A percentile compares a stretch with the other conserved stretches of the same genome.
phyloP scores from a whole-genome alignment of 2,329 filamentous ascomycete genomes.

The Phaeosphaeriaceae sp. region DNA sequence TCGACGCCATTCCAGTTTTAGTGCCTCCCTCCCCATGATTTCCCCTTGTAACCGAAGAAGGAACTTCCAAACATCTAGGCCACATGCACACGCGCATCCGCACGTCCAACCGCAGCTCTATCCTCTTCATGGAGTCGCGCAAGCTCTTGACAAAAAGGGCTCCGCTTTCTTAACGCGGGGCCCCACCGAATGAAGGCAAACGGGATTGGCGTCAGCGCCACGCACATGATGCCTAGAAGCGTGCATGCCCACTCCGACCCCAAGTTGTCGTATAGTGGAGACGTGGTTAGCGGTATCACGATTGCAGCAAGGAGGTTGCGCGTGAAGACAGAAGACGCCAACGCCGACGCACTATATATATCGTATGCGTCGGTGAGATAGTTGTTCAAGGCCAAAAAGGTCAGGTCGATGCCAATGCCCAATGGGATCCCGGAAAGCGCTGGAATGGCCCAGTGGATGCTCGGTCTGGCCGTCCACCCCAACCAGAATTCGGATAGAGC shows the following conservation, averaged over 20 bases:
- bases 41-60: too few species aligned
- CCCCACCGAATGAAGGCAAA: conserved; percentile 1
- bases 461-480: not conserved
- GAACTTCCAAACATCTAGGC: not conserved
- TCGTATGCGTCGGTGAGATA: conserved; percentile 2
- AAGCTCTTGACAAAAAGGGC: conserved; percentile 1
- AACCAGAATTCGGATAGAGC: not conserved
- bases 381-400: conserved; percentile 1
- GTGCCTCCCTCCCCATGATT: not conserved
- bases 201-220: not conserved
- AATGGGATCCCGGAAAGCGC: not conserved
- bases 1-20: not conserved
- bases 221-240: not conserved
- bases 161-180: not conserved
- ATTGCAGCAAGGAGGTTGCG: conserved; percentile 1
- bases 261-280: not conserved
- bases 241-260: conserved; percentile 1
- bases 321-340: not conserved
- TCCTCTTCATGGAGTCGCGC: not conserved
- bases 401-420: conserved; percentile 1
- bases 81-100: not conserved
- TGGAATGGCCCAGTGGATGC: conserved; percentile 1
- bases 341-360: conserved; percentile 1
- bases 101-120: not conserved
- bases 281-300: not conserved